A percentile compares a stretch with the other conserved stretches of the same genome.
Evolutionary conservation across 2,329 filamentous ascomycete species (phyloP).

Genomic region (Stemphylium beticola): DNA sequence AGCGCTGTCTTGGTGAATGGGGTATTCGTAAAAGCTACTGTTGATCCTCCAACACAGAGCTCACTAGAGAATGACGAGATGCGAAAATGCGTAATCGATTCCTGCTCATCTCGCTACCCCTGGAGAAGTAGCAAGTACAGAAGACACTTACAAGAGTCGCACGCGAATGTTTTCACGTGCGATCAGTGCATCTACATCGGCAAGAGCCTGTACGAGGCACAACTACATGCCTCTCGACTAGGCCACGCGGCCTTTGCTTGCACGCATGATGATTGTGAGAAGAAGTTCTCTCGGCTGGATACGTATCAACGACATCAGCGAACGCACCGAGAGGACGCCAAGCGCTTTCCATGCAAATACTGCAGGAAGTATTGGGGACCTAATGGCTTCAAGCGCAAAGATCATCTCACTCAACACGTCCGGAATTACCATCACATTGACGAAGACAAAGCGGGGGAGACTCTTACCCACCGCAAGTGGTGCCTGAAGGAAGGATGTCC

Average conservation of each 20-base stretch:
- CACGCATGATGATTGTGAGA: not conserved
- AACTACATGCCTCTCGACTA: accelerated
- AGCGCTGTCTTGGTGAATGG: too few relatives aligned
- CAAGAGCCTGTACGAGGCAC: accelerated
- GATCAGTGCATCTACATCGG: not conserved
- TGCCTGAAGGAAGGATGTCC: not conserved
- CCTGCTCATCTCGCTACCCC: not conserved
- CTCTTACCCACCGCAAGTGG: accelerated
- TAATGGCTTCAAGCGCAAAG: not conserved
- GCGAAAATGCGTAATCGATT: not conserved
- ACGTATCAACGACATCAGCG: not conserved
- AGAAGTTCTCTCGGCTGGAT: not conserved
- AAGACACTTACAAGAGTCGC: not conserved
- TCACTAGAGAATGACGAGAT: too few relatives aligned
- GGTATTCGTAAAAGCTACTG: too few relatives aligned
- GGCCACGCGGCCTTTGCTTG: not conserved
- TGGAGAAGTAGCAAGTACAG: not conserved
- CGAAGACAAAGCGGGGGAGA: not conserved
- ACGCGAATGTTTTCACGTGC: not conserved
- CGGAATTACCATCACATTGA: conserved; percentile 4
- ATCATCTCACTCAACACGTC: conserved; percentile 2
- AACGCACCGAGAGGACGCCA: not conserved
- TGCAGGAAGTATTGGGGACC: conserved; percentile 2
- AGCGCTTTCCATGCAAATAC: conserved; percentile 1
- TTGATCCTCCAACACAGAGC: too few relatives aligned